Evolutionary conservation across 2,329 filamentous ascomycete genomes (phyloP).

Genomic region (Septoria linicola): DNA sequence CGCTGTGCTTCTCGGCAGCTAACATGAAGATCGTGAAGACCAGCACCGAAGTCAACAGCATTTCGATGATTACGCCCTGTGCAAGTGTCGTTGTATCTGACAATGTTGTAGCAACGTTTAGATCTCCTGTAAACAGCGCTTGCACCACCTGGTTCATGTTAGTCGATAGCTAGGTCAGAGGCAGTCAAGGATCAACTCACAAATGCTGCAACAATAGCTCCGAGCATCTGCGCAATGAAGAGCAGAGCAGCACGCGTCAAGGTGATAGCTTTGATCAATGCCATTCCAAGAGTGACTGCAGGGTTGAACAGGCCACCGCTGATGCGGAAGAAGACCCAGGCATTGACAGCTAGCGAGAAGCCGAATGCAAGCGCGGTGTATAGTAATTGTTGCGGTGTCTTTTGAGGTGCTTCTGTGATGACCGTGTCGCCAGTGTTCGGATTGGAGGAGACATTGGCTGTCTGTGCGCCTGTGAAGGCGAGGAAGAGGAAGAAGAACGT

Average conservation of each 20-base stretch:
- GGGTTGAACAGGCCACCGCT: slow-evolving; percentile 40
- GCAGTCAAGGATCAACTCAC: no score
- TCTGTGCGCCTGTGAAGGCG: slow-evolving; percentile 46
- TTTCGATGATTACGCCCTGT: slow-evolving; percentile 41
- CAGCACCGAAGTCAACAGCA: slow-evolving; percentile 36
- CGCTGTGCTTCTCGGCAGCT: slow-evolving; percentile 38
- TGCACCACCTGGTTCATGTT: slow-evolving; percentile 22
- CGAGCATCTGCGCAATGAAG: slow-evolving; percentile 11
- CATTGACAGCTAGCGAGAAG: slow-evolving; percentile 44
- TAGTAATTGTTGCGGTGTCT: slow-evolving; percentile 40
- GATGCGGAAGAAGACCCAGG: slow-evolving; percentile 43
- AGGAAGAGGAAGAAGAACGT: slow-evolving; percentile 50
- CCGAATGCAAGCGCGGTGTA: slow-evolving; percentile 44
- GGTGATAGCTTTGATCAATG: slow-evolving; percentile 38
- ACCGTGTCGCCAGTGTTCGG: slow-evolving; percentile 29
- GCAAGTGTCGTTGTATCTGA: slow-evolving; percentile 37
- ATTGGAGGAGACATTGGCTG: slow-evolving; percentile 42
- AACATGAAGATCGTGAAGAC: slow-evolving; percentile 40
- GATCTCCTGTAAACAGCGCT: slow-evolving; percentile 38
- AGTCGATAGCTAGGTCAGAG: slow-evolving; percentile 2
- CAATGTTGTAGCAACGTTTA: slow-evolving; percentile 39
- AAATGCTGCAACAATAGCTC: slow-evolving; percentile 8
- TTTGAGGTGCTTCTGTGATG: slow-evolving; percentile 30
- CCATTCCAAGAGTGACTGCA: slow-evolving; percentile 34
- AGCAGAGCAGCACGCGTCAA: slow-evolving; percentile 25